Evolutionary conservation across 2,329 filamentous ascomycete species (phyloP).

Genomic region (Diaporthe velutina): DNA sequence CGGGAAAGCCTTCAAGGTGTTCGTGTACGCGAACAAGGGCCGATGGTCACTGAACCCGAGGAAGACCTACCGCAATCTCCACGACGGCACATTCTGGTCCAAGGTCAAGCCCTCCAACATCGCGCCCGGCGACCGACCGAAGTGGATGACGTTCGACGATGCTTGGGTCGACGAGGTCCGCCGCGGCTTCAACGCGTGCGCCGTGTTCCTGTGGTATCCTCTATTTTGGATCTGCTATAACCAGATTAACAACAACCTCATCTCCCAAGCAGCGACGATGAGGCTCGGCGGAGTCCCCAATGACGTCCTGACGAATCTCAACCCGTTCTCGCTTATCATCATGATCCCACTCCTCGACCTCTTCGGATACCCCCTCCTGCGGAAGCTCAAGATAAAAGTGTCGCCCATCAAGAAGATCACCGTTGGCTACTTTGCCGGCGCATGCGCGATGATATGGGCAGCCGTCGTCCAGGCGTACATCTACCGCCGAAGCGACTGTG

Average conservation of each 20-base stretch:
- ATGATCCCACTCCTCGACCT: conserved; percentile 79
- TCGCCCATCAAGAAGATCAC: conserved; percentile 83
- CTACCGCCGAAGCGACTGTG: conserved; percentile 74
- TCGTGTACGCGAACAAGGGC: conserved; percentile 70
- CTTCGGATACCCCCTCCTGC: conserved; percentile 76
- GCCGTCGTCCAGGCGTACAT: conserved; percentile 70
- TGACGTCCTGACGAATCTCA: conserved; percentile 80
- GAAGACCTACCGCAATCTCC: conserved; percentile 68
- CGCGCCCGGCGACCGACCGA: conserved; percentile 57
- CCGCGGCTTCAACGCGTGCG: conserved; percentile 76
- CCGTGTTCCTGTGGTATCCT: conserved; percentile 78
- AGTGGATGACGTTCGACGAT: conserved; percentile 85
- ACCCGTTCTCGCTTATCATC: conserved; percentile 80
- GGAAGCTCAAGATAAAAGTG: conserved; percentile 74
- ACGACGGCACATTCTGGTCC: conserved; percentile 65
- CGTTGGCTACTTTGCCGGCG: conserved; percentile 74
- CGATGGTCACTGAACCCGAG: conserved; percentile 77
- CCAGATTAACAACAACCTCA: conserved; percentile 69
- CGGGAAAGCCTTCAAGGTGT: conserved; percentile 68
- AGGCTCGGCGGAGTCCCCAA: conserved; percentile 79
- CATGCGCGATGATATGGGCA: conserved; percentile 70
- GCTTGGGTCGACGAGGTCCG: conserved; percentile 81
- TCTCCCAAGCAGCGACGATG: conserved; percentile 76
- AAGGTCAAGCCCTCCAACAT: conserved; percentile 47
- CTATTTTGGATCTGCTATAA: conserved; percentile 69